These are phyloP conservation scores for Mycena maculata DNA, from an alignment of 768 basidiomycete species.

Conservation along the genomic window DNA sequence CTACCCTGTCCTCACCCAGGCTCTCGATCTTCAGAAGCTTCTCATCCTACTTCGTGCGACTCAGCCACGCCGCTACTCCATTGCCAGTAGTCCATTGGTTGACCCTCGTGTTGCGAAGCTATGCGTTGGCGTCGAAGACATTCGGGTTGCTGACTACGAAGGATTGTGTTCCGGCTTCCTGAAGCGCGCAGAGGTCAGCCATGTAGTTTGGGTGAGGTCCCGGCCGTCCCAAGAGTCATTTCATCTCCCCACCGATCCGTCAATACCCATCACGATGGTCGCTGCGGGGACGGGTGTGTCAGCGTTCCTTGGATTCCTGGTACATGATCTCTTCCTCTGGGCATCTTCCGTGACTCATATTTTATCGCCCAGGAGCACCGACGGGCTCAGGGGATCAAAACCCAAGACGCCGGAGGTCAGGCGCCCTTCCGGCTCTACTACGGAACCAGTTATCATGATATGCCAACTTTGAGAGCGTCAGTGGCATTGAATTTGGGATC, in stretches of 20 bases:
- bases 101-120: conserved; percentile 11
- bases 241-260: conserved; percentile 29
- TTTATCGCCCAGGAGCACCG: conserved; percentile 5
- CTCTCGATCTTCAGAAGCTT: conserved; percentile 17
- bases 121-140: conserved; percentile 29
- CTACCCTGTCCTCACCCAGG: conserved; percentile 20
- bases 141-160: conserved; percentile 16
- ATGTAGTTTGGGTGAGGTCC: conserved; percentile 21
- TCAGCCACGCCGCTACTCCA: conserved; percentile 28
- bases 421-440: conserved; percentile 27
- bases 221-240: conserved; percentile 24
- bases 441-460: conserved; percentile 26
- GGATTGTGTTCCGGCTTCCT: conserved; percentile 31
- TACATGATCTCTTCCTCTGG: too few relatives aligned
- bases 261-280: conserved; percentile 26
- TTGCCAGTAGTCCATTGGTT: conserved; percentile 29
- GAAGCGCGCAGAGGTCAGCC: conserved; percentile 10
- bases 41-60: conserved; percentile 25
- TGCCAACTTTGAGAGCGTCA: too few relatives aligned
- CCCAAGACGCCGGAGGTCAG: conserved; percentile 7
- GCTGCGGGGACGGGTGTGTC: conserved; percentile 27
- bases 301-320: conserved; percentile 31
- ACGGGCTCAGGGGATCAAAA: conserved; percentile 23
- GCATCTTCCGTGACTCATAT: too few relatives aligned
- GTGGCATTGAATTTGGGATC: too few relatives aligned